These are phyloP conservation scores for Chaetomiaceae sp. DNA, from an alignment of 2,329 filamentous ascomycete genomes.

Conservation along the genomic window DNA sequence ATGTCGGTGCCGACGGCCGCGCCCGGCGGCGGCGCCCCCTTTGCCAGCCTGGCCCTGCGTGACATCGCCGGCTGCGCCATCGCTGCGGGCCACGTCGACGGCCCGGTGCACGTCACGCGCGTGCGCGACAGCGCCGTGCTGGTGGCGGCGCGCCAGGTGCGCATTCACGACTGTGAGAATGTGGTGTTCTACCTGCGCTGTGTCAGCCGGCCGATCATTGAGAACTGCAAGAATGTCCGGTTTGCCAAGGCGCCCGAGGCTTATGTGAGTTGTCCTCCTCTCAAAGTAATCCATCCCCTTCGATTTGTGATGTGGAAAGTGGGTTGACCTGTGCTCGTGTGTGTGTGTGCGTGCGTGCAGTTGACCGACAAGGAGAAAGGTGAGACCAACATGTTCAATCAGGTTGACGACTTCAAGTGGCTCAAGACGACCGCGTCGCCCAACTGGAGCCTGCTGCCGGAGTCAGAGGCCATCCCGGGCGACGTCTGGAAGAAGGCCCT, in stretches of 20 bases:
- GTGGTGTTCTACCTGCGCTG: constrained; percentile 81
- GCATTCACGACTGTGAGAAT: constrained; percentile 80
- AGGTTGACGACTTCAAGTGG: constrained; percentile 98
- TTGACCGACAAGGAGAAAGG: constrained; percentile 27
- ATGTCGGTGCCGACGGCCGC: constrained; percentile 60
- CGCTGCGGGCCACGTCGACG: constrained; percentile 69
- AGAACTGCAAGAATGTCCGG: constrained; percentile 71
- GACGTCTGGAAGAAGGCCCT: constrained; percentile 65
- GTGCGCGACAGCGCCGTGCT: constrained; percentile 69
- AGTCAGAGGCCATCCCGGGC: constrained; percentile 52
- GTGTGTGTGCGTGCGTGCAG: constrained; percentile 5
- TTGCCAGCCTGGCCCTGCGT: constrained; percentile 63
- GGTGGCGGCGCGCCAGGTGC: constrained; percentile 76
- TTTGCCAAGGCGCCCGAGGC: constrained; percentile 68
- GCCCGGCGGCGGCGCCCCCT: constrained; percentile 44
- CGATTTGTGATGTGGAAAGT: too few species aligned
- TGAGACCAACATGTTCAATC: constrained; percentile 68
- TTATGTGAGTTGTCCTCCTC: constrained; percentile 58
- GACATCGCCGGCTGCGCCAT: constrained; percentile 65
- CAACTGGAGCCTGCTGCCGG: constrained; percentile 71
- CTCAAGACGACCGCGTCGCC: constrained; percentile 79
- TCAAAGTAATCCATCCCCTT: too few species aligned
- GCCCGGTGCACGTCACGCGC: constrained; percentile 76
- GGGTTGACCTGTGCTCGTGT: too few species aligned
- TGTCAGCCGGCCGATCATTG: constrained; percentile 83